These are phyloP conservation scores for Epithele typhae DNA, from an alignment of 768 basidiomycete species.

Conservation along the genomic window DNA sequence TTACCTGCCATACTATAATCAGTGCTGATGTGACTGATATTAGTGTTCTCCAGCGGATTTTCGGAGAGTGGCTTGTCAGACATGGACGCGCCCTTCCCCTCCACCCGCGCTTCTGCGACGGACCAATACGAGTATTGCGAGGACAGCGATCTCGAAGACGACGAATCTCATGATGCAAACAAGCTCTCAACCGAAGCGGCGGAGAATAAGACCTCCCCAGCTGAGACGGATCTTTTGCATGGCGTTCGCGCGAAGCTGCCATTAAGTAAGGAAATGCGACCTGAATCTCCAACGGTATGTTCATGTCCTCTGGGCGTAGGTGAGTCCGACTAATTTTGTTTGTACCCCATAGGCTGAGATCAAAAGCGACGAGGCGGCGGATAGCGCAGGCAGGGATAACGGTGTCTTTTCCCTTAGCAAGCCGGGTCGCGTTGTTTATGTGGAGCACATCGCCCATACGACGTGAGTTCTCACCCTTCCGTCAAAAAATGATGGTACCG, in stretches of 20 bases:
- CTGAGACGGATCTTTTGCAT: too few relatives aligned
- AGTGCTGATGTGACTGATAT: neutral
- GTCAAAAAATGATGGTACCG: neutral
- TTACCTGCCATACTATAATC: too few relatives aligned
- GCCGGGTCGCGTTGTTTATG: constrained; percentile 2
- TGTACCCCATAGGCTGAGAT: too few relatives aligned
- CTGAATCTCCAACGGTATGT: too few relatives aligned
- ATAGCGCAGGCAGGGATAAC: too few relatives aligned
- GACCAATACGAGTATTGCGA: constrained; percentile 1
- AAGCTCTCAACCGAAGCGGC: too few relatives aligned
- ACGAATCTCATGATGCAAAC: neutral
- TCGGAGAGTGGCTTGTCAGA: constrained; percentile 3
- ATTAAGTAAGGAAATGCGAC: too few relatives aligned
- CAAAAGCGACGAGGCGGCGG: too few relatives aligned
- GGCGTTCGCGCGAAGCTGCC: too few relatives aligned
- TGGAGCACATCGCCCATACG: constrained; percentile 4
- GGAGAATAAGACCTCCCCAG: too few relatives aligned
- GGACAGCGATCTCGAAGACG: constrained; percentile 10
- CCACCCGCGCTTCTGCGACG: neutral
- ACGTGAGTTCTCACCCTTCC: neutral
- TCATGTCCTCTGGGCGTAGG: too few relatives aligned
- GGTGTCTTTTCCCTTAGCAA: neutral
- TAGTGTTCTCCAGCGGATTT: constrained; percentile 1
- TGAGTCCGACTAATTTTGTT: too few relatives aligned
- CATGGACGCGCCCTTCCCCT: constrained; percentile 6